phyloP scores from a whole-genome alignment of 2,329 filamentous ascomycete species.

The Pezicula neosporulosa region DNA sequence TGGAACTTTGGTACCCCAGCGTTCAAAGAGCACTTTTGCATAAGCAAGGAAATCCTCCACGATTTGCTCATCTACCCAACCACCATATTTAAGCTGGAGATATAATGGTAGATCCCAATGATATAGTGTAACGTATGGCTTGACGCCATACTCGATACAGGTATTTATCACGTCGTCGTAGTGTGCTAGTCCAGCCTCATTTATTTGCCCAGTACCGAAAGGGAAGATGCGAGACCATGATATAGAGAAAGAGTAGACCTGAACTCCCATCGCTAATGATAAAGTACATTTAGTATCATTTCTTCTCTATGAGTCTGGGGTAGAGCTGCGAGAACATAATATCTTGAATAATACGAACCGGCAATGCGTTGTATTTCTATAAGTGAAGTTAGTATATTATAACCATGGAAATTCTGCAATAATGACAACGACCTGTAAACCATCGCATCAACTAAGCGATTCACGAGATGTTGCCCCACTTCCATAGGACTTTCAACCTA shows the following conservation, averaged over 20 bases:
- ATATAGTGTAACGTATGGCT: slow-evolving; percentile 40
- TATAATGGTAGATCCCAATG: slow-evolving; percentile 30
- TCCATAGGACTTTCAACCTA: too few relatives aligned
- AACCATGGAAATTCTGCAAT: too few relatives aligned
- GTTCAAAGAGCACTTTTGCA: slow-evolving; percentile 44
- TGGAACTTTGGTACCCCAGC: slow-evolving; percentile 45
- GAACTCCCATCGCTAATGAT: slow-evolving; percentile 44
- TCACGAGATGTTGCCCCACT: too few relatives aligned
- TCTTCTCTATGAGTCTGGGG: slow-evolving; percentile 12
- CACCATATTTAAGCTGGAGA: slow-evolving; percentile 35
- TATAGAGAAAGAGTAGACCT: slow-evolving; percentile 47
- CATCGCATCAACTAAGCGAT: too few relatives aligned
- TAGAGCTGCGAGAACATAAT: too few relatives aligned
- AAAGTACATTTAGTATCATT: slow-evolving; percentile 40
- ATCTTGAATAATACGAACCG: too few relatives aligned
- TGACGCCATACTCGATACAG: slow-evolving; percentile 43
- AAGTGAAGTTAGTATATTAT: too few relatives aligned
- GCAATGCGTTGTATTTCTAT: too few relatives aligned
- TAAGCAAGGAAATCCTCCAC: slow-evolving; percentile 48
- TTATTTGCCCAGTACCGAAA: slow-evolving; percentile 45
- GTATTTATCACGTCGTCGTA: slow-evolving; percentile 49
- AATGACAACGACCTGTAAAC: too few relatives aligned
- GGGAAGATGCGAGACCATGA: slow-evolving; percentile 48
- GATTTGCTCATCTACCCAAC: slow-evolving; percentile 41
- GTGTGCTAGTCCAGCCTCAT: slow-evolving; percentile 43